A percentile compares a stretch with the other conserved stretches of the same genome.
Conservation (phyloP, 176 grass and related monocot species). For the Triticum aestivum region DNA sequence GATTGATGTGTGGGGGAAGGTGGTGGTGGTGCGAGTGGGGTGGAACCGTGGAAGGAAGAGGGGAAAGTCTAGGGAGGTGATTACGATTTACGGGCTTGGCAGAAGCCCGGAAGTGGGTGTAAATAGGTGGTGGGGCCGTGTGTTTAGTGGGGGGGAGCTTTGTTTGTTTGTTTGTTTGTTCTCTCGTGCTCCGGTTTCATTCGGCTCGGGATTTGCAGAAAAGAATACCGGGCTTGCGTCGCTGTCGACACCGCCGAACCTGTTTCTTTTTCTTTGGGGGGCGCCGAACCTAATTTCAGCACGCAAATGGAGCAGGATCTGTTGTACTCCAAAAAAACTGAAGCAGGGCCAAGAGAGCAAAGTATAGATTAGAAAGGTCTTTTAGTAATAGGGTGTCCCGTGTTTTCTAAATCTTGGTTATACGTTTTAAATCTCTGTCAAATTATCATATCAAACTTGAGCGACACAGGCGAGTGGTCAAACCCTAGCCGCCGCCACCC, state of each 20-base stretch:
- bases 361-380: too few relatives aligned
- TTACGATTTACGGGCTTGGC: background rate
- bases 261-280: too few relatives aligned
- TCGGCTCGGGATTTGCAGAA: background rate
- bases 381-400: too few relatives aligned
- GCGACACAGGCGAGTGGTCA: too few relatives aligned
- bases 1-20: background rate
- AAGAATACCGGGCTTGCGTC: background rate
- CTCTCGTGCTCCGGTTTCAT: slow-evolving; percentile 23
- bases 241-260: background rate
- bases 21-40: background rate
- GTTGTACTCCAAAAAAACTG: too few relatives aligned
- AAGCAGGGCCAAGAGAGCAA: too few relatives aligned
- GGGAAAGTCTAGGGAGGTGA: slow-evolving; percentile 40
- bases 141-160: slow-evolving; percentile 15
- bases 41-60: background rate
- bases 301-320: background rate
- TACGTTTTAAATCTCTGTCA: too few relatives aligned
- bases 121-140: background rate
- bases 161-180: background rate
- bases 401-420: too few relatives aligned
- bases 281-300: background rate
- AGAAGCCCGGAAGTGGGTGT: background rate
- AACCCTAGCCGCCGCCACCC: too few relatives aligned
- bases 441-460: too few relatives aligned